phyloP scores from a whole-genome alignment of 2,329 filamentous ascomycete genomes.

The Fusarium sp. region DNA sequence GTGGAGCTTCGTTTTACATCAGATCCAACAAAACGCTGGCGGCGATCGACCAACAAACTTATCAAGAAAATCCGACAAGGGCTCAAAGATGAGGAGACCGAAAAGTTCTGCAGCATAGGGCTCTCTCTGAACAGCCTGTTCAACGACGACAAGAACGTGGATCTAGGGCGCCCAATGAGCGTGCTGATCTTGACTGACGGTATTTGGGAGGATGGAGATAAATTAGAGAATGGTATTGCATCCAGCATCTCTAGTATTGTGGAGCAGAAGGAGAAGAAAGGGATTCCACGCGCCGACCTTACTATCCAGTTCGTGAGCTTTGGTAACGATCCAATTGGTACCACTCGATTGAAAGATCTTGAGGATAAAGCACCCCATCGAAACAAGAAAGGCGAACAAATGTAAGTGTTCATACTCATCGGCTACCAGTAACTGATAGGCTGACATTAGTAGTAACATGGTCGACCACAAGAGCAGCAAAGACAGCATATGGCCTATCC shows the following conservation, averaged over 20 bases:
- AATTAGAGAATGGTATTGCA: background rate
- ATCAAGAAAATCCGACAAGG: background rate
- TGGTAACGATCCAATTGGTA: slow-evolving; percentile 16
- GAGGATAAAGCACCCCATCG: slow-evolving; percentile 14
- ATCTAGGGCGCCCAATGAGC: slow-evolving; percentile 4
- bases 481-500: slow-evolving; percentile 22
- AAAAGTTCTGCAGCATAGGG: slow-evolving; percentile 26
- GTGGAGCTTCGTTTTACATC: slow-evolving; percentile 32
- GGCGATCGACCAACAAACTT: background rate
- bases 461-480: slow-evolving; percentile 26
- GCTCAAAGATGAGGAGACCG: background rate
- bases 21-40: background rate
- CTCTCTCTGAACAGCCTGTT: slow-evolving; percentile 9
- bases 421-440: rapidly evolving
- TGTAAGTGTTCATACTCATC: background rate
- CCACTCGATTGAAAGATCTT: slow-evolving; percentile 14
- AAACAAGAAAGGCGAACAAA: background rate
- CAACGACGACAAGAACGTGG: background rate
- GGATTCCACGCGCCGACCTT: slow-evolving; percentile 1
- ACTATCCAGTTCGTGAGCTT: slow-evolving; percentile 36
- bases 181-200: slow-evolving; percentile 32
- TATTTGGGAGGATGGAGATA: background rate
- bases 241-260: slow-evolving; percentile 13
- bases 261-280: background rate
- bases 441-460: slow-evolving; percentile 15